Evolutionary conservation across 2,329 filamentous ascomycete genomes (phyloP).

Genomic region (Fusarium sp.): DNA sequence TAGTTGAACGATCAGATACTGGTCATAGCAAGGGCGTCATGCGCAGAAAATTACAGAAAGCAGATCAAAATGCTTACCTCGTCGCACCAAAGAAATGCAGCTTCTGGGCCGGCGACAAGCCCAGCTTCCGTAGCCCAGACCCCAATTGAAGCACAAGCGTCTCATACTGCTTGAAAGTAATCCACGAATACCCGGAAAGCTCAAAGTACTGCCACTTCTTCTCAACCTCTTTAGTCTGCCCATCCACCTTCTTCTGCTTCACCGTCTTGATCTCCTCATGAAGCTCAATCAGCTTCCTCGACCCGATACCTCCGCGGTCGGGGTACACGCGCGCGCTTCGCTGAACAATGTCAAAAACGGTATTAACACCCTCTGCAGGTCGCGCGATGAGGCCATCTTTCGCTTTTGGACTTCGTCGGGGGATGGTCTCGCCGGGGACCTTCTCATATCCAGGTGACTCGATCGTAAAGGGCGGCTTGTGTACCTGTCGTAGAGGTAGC

Average conservation of each 20-base stretch:
- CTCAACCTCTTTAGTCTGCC: conserved; percentile 80
- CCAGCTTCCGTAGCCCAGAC: conserved; percentile 78
- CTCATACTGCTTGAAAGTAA: conserved; percentile 84
- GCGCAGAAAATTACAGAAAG: no score
- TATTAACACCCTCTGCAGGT: conserved; percentile 76
- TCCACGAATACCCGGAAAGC: conserved; percentile 79
- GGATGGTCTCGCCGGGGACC: conserved; percentile 83
- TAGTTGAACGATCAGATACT: no score
- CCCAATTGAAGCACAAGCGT: conserved; percentile 75
- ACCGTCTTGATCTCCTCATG: conserved; percentile 89
- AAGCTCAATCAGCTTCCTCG: conserved; percentile 77
- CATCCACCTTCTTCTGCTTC: conserved; percentile 82
- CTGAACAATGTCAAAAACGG: conserved; percentile 82
- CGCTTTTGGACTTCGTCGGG: conserved; percentile 77
- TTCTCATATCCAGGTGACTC: conserved; percentile 75
- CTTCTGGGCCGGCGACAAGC: conserved; percentile 72
- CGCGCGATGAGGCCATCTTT: conserved; percentile 76
- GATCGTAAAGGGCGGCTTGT: conserved; percentile 79
- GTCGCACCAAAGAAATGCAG: conserved; percentile 86
- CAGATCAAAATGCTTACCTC: no score
- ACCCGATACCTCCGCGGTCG: conserved; percentile 73
- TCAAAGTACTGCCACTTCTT: conserved; percentile 94
- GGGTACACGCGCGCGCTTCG: conserved; percentile 73
- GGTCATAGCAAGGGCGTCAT: no score
- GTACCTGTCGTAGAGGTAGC: conserved; percentile 67